Base-by-base conservation (phyloP, 768 basidiomycete species). In the Trametes cubensis region DNA sequence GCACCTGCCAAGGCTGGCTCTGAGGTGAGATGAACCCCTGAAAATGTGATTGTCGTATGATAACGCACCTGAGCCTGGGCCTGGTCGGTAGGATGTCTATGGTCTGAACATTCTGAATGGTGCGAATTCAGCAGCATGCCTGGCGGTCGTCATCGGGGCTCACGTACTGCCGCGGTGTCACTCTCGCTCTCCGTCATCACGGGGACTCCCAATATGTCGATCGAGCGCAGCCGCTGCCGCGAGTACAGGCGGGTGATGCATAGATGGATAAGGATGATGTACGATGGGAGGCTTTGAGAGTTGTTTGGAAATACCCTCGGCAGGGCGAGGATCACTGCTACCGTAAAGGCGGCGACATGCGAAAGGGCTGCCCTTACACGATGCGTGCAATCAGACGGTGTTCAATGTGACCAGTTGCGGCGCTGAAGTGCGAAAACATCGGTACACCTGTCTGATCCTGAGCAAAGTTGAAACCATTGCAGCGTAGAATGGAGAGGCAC, bases 351-450 rank as follows among this genome's bases (percentile, higher is more conserved):
- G 39, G 51, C 49, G 28, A 34, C 49, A 25, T 18, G 49, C 17
- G 26, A 34, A 30, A 30, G 49, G n/a, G 18, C 28, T 38, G 18
- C 25, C n/a, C 49, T 51, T 30, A 34, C 49, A 30, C 21, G 23
- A 54, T 38, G 52, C 52, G 40, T 41, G 45, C 11, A 34, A 47
- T 38, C 45, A 56, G 55, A 56, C 25, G 26, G n/a, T 17, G 55
- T 14, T 49, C 41, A 59, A 25, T 34, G 41, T 59, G 58, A 50
- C 57, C 49, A 18, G 40, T 26, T 59, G 58, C 58, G 58, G 58
- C 58, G 58, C 25, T 17, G 41, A 34, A 41, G 58, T 59, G 58
- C 58, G 58, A 59, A 52, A 38, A 38, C 49, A 59, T 51, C 48
- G 58, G 57, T 41, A 40, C 26, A 51, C 40, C 57, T 58, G 57